These are phyloP conservation scores for Sclerotinia nivalis DNA, from an alignment of 2,329 filamentous ascomycete species.

Conservation along the genomic window DNA sequence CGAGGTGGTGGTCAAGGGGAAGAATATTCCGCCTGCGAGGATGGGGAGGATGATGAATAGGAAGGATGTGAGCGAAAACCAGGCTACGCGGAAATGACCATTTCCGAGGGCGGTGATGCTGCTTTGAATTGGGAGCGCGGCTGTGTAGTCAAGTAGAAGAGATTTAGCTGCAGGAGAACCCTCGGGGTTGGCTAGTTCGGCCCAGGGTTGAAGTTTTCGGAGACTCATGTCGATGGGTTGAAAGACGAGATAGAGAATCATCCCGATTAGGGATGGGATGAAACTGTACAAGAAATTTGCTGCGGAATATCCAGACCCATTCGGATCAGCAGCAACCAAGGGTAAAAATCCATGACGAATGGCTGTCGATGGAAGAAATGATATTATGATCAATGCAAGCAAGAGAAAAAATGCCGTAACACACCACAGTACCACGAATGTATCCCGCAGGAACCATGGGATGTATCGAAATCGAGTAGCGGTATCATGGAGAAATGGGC, in stretches of 20 bases:
- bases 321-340: slow-evolving; percentile 60
- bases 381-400: slow-evolving; percentile 72
- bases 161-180: slow-evolving; percentile 64
- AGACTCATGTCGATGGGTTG: slow-evolving; percentile 66
- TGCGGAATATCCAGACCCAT: slow-evolving; percentile 69
- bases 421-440: slow-evolving; percentile 65
- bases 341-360: slow-evolving; percentile 73
- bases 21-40: slow-evolving; percentile 70
- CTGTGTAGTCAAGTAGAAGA: slow-evolving; percentile 70
- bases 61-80: slow-evolving; percentile 59
- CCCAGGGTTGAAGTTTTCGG: slow-evolving; percentile 69
- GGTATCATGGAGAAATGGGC: slow-evolving; percentile 30
- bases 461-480: slow-evolving; percentile 65
- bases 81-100: slow-evolving; percentile 66
- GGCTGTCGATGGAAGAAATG: slow-evolving; percentile 69
- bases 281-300: slow-evolving; percentile 88
- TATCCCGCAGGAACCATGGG: slow-evolving; percentile 73
- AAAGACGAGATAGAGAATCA: slow-evolving; percentile 66
- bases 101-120: slow-evolving; percentile 55
- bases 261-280: slow-evolving; percentile 66
- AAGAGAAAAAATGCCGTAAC: slow-evolving; percentile 62
- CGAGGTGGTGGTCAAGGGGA: slow-evolving; percentile 62
- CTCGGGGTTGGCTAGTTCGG: slow-evolving; percentile 56
- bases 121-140: slow-evolving; percentile 60
- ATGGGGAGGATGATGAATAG: slow-evolving; percentile 65